Conservation (phyloP, 495 filamentous ascomycete genomes). For the Cudoniella acicularis region DNA sequence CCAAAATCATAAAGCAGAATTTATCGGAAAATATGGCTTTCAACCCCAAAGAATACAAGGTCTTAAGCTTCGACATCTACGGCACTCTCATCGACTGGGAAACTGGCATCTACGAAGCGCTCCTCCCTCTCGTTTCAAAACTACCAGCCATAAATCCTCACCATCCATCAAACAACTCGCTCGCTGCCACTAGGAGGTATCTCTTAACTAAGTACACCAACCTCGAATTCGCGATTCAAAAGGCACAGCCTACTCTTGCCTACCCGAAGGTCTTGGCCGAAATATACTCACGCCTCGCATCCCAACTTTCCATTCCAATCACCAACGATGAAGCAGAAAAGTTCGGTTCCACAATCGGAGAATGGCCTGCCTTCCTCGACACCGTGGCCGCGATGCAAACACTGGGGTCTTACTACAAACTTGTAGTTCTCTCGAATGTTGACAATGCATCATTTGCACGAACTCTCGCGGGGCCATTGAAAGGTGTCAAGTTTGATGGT, state of each 20-base stretch:
- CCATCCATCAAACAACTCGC: constrained; percentile 4
- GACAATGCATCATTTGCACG: constrained; percentile 57
- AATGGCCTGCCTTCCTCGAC: constrained; percentile 64
- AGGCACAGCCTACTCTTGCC: constrained; percentile 7
- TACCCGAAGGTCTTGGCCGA: constrained; percentile 10
- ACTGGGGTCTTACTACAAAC: constrained; percentile 59
- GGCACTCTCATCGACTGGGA: constrained; percentile 83
- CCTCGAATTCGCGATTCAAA: constrained; percentile 10
- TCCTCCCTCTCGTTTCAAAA: constrained; percentile 23
- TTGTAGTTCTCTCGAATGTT: constrained; percentile 71
- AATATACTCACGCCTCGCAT: constrained; percentile 9
- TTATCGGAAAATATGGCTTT: not conserved
- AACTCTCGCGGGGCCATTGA: constrained; percentile 47
- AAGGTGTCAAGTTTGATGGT: constrained; percentile 55
- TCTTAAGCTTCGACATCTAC: constrained; percentile 77
- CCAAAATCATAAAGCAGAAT: not conserved
- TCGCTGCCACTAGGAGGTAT: not conserved
- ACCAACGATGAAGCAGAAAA: constrained; percentile 24
- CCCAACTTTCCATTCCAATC: constrained; percentile 21
- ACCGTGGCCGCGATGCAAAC: constrained; percentile 53
- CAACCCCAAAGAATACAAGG: constrained; percentile 14
- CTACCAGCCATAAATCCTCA: constrained; percentile 4
- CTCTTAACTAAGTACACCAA: constrained; percentile 4
- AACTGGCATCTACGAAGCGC: constrained; percentile 29
- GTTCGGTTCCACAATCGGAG: constrained; percentile 53